A percentile compares a stretch with the other conserved stretches of the same genome.
Evolutionary conservation across 2,329 filamentous ascomycete species (phyloP).

Genomic region (Coniochaeta hoffmannii): DNA sequence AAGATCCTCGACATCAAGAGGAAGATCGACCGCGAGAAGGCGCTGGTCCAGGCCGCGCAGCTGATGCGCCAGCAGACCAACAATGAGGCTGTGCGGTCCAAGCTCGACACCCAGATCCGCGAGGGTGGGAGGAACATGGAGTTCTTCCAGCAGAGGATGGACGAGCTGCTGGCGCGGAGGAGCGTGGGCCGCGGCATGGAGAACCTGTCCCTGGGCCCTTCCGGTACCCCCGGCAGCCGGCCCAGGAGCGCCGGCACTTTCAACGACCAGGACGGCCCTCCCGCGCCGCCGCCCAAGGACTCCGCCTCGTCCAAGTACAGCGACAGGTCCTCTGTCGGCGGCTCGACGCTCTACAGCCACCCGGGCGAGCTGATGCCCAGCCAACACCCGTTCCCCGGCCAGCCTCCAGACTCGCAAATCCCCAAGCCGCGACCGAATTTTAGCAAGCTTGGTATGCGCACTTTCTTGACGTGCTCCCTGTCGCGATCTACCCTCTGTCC

Average conservation of each 20-base stretch:
- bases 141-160: constrained; percentile 89
- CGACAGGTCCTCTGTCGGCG: constrained; percentile 55
- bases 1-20: constrained; percentile 73
- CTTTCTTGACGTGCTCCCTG: neutral
- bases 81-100: constrained; percentile 84
- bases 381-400: constrained; percentile 69
- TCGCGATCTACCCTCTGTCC: neutral
- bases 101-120: constrained; percentile 88
- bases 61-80: constrained; percentile 93
- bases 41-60: constrained; percentile 87
- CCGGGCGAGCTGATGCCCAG: constrained; percentile 68
- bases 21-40: constrained; percentile 98
- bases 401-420: constrained; percentile 57
- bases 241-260: constrained; percentile 39
- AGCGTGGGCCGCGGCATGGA: constrained; percentile 62
- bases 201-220: constrained; percentile 52
- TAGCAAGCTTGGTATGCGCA: constrained; percentile 75
- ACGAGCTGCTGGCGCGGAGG: constrained; percentile 77
- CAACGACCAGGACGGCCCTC: constrained; percentile 38
- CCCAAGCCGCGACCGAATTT: constrained; percentile 82
- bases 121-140: constrained; percentile 89
- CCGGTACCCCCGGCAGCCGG: constrained; percentile 23
- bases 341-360: constrained; percentile 46
- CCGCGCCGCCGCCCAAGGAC: constrained; percentile 70
- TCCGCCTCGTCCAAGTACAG: constrained; percentile 26